A percentile compares a stretch with the other conserved stretches of the same genome.
Evolutionary conservation across 2,329 filamentous ascomycete species (phyloP).

Genomic region (Boeremia exigua): DNA sequence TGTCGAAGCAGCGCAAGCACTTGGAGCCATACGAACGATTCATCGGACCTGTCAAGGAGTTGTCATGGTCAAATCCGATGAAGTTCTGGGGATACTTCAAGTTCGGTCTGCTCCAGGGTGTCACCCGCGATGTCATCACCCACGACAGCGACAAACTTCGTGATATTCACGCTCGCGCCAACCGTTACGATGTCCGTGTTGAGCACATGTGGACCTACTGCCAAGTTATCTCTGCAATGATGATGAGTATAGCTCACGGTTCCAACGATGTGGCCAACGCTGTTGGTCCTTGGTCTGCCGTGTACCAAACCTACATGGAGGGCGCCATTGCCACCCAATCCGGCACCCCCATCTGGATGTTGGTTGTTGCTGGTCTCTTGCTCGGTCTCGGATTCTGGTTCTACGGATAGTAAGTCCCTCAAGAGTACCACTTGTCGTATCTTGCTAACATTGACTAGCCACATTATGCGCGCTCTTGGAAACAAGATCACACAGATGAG

Average conservation of each 20-base stretch:
- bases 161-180: constrained; percentile 51
- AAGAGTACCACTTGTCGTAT: background rate
- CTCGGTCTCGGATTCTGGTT: constrained; percentile 66
- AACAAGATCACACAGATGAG: constrained; percentile 68
- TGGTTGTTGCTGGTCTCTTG: constrained; percentile 60
- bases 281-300: constrained; percentile 62
- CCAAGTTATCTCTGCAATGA: constrained; percentile 63
- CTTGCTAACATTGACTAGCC: constrained; percentile 28
- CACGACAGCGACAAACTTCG: constrained; percentile 50
- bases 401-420: constrained; percentile 57
- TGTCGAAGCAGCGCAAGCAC: constrained; percentile 24
- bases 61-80: constrained; percentile 40
- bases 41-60: constrained; percentile 43
- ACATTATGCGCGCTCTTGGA: constrained; percentile 67
- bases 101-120: constrained; percentile 51
- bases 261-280: constrained; percentile 70
- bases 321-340: constrained; percentile 55
- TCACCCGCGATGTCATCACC: constrained; percentile 51
- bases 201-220: constrained; percentile 57
- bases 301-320: constrained; percentile 65
- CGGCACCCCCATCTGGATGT: constrained; percentile 65
- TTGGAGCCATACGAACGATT: constrained; percentile 44
- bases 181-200: constrained; percentile 54
- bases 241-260: constrained; percentile 74
- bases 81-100: constrained; percentile 51